A percentile compares a stretch with the other conserved stretches of the same genome.
These are phyloP conservation scores for Amniculicola lignicola DNA, from an alignment of 495 filamentous ascomycete species.

Conservation along the genomic window DNA sequence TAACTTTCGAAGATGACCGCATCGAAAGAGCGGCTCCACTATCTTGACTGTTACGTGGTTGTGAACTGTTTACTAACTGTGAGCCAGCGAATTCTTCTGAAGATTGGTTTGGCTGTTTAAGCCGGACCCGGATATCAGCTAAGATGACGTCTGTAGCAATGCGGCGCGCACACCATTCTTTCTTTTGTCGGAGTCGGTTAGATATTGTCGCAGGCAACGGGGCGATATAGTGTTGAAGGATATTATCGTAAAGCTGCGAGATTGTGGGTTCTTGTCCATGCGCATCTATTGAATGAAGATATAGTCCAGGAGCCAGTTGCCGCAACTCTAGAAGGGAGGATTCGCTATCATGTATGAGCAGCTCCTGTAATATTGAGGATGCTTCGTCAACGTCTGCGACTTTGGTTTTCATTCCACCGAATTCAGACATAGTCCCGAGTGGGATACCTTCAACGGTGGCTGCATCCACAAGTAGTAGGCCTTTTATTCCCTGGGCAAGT, in stretches of 20 bases:
- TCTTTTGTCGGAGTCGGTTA: constrained; percentile 8
- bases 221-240: constrained; percentile 29
- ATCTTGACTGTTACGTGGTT: neutral
- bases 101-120: neutral
- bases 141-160: constrained; percentile 33
- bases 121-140: constrained; percentile 18
- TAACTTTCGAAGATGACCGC: neutral
- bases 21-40: neutral
- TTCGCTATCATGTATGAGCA: neutral
- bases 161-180: constrained; percentile 25
- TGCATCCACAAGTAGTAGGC: neutral
- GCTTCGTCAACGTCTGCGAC: constrained; percentile 29
- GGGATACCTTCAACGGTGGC: neutral
- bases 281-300: neutral
- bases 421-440: neutral
- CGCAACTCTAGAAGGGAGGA: neutral
- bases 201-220: constrained; percentile 26
- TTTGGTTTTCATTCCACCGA: neutral
- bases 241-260: constrained; percentile 20
- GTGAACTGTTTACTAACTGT: neutral
- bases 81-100: too few species aligned
- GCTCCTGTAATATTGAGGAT: constrained; percentile 7
- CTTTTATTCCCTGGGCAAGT: neutral
- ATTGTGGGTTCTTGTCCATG: constrained; percentile 8
- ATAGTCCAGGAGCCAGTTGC: constrained; percentile 2